Evolutionary conservation across 208 protist species (phyloP).

Genomic region (Borovskyia barvae): DNA sequence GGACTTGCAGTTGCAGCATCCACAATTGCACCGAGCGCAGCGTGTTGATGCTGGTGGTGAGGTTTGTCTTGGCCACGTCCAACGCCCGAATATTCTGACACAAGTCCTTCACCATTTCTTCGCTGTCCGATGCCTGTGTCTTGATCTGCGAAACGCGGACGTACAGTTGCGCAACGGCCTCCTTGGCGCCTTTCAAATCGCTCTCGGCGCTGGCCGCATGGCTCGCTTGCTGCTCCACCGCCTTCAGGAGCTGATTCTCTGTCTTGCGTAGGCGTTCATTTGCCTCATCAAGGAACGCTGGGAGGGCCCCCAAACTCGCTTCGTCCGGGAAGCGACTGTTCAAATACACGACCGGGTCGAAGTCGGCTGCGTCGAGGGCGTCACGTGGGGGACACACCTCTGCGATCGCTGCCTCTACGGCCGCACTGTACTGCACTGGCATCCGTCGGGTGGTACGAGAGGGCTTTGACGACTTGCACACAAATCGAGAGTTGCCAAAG

Average conservation of each 20-base stretch:
- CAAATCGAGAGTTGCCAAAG: too few relatives aligned
- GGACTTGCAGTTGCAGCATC: slow-evolving; percentile 86
- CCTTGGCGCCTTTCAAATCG: slow-evolving; percentile 84
- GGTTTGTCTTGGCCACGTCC: slow-evolving; percentile 94
- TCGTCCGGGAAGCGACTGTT: slow-evolving; percentile 93
- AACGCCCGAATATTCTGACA: slow-evolving; percentile 93
- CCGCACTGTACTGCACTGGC: slow-evolving; percentile 58
- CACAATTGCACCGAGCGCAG: slow-evolving; percentile 92
- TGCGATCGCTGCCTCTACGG: slow-evolving; percentile 77
- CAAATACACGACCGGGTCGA: slow-evolving; percentile 93
- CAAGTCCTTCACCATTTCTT: slow-evolving; percentile 93
- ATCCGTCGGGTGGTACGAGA: slow-evolving; percentile 25
- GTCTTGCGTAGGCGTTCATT: slow-evolving; percentile 81
- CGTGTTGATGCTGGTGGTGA: slow-evolving; percentile 90
- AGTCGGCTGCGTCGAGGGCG: slow-evolving; percentile 77
- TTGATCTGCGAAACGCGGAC: slow-evolving; percentile 90
- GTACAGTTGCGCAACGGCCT: slow-evolving; percentile 86
- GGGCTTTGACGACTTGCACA: too few relatives aligned
- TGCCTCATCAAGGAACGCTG: slow-evolving; percentile 77
- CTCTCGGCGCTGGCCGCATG: slow-evolving; percentile 64
- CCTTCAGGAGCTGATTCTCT: slow-evolving; percentile 89
- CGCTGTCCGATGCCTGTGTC: slow-evolving; percentile 87
- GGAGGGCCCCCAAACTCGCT: slow-evolving; percentile 79
- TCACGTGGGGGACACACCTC: slow-evolving; percentile 79
- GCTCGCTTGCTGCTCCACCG: slow-evolving; percentile 88